Percentiles rank a stretch among this genome's conserved stretches.
Conservation (phyloP, 345 rosid species). For the Eucalyptus grandis region DNA sequence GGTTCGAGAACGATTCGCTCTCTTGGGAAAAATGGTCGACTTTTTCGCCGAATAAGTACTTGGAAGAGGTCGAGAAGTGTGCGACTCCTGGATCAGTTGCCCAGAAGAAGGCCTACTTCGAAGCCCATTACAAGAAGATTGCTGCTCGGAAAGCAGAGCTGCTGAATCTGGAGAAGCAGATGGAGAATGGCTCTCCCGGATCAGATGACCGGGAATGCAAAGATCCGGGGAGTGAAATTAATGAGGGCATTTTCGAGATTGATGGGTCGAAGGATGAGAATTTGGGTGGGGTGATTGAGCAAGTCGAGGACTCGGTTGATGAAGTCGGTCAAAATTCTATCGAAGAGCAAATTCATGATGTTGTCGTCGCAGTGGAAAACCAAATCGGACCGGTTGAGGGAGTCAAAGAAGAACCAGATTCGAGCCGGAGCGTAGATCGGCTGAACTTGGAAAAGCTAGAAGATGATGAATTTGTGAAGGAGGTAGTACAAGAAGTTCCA, state of each 20-base stretch:
- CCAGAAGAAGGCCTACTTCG: constrained; percentile 85
- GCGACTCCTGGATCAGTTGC: constrained; percentile 98
- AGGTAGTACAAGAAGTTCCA: constrained; percentile 6
- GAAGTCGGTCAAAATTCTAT: not conserved
- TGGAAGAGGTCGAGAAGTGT: constrained; percentile 95
- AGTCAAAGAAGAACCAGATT: constrained; percentile 18
- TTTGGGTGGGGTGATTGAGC: constrained; percentile 21
- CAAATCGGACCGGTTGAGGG: constrained; percentile 11
- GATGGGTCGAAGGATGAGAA: not conserved
- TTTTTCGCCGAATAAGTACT: constrained; percentile 87
- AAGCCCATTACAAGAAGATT: constrained; percentile 89
- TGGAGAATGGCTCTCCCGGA: constrained; percentile 15
- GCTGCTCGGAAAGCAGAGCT: constrained; percentile 81
- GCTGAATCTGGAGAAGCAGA: constrained; percentile 45
- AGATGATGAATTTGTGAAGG: constrained; percentile 15
- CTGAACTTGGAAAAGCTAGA: constrained; percentile 2
- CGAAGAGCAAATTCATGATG: constrained; percentile 15
- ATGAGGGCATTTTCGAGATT: constrained; percentile 3
- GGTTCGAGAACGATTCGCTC: constrained; percentile 79
- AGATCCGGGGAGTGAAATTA: constrained; percentile 8
- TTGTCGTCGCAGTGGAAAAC: constrained; percentile 3
- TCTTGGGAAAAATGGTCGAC: constrained; percentile 95
- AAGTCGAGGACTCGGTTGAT: constrained; percentile 10
- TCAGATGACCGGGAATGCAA: constrained; percentile 4
- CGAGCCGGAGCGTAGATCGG: not conserved